phyloP scores from a whole-genome alignment of 2,329 filamentous ascomycete genomes.

The Chrysoporthe austroafricana region DNA sequence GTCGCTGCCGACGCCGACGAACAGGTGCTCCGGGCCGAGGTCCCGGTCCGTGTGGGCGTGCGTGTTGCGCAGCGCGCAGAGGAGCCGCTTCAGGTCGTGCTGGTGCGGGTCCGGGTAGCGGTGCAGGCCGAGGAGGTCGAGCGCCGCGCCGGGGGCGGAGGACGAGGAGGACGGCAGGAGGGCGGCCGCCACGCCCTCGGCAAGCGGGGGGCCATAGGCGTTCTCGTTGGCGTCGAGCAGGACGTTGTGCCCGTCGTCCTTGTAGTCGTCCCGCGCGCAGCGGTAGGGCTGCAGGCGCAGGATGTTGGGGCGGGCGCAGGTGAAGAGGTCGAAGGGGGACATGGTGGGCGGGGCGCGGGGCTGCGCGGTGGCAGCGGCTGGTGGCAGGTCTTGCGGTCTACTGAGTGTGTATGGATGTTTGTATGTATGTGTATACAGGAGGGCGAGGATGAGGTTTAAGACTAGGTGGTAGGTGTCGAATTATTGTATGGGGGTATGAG shows the following conservation, averaged over 20 bases:
- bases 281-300: conserved; percentile 77
- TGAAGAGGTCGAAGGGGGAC: conserved; percentile 72
- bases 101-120: conserved; percentile 98
- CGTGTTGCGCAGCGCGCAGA: conserved; percentile 87
- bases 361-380: too few relatives aligned
- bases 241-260: conserved; percentile 94
- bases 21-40: conserved; percentile 81
- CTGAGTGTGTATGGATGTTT: too few relatives aligned
- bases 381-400: too few relatives aligned
- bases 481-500: neutral
- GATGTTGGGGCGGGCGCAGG: conserved; percentile 78
- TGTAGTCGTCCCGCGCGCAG: conserved; percentile 92
- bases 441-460: neutral
- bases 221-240: conserved; percentile 99
- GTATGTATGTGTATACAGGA: too few relatives aligned
- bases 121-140: conserved; percentile 83
- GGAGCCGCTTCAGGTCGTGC: conserved; percentile 77
- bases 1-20: conserved; percentile 94
- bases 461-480: neutral
- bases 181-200: conserved; percentile 50
- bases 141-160: conserved; percentile 35
- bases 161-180: conserved; percentile 34
- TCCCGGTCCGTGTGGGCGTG: conserved; percentile 75
- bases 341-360: conserved; percentile 39
- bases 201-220: conserved; percentile 83